Evolutionary conservation across 768 basidiomycete species (phyloP).

Genomic region (Boletus barrowsii): DNA sequence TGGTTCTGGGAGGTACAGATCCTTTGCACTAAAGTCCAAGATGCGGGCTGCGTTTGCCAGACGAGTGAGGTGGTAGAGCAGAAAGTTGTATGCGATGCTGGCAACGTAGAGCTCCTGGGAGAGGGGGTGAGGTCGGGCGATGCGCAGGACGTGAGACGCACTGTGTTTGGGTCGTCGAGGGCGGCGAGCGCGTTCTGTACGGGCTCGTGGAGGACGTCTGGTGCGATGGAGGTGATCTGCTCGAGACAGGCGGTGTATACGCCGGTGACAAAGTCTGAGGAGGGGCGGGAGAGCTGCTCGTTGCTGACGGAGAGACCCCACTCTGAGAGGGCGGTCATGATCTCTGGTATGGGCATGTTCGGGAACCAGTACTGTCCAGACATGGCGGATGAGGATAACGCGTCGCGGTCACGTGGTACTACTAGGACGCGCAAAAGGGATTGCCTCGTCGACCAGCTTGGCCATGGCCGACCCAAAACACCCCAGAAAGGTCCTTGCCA

Average conservation of each 20-base stretch:
- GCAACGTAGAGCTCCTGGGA: slow-evolving; percentile 62
- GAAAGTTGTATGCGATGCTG: slow-evolving; percentile 58
- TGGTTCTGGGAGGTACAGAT: slow-evolving; percentile 69
- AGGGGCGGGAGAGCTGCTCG: slow-evolving; percentile 67
- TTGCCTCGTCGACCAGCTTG: neutral
- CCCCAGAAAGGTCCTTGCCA: slow-evolving; percentile 10
- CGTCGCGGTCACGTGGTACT: slow-evolving; percentile 30
- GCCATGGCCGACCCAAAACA: slow-evolving; percentile 4
- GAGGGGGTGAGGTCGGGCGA: neutral
- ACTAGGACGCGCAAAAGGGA: neutral
- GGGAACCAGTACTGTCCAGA: slow-evolving; percentile 56
- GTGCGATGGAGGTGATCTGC: slow-evolving; percentile 63
- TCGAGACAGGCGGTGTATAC: slow-evolving; percentile 72
- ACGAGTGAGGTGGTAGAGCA: slow-evolving; percentile 72
- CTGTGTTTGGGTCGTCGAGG: slow-evolving; percentile 53
- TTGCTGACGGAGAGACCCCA: slow-evolving; percentile 68
- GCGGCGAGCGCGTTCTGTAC: slow-evolving; percentile 51
- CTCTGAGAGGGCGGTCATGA: slow-evolving; percentile 58
- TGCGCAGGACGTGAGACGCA: slow-evolving; percentile 25
- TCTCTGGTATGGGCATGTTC: slow-evolving; percentile 60
- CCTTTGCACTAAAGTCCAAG: slow-evolving; percentile 73
- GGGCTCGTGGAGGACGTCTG: slow-evolving; percentile 57
- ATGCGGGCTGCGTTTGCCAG: slow-evolving; percentile 72
- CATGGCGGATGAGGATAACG: slow-evolving; percentile 15
- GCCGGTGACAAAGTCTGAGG: slow-evolving; percentile 64